Percentiles rank a stretch among this genome's conserved stretches.
These are phyloP conservation scores for Marasmius tenuissimus DNA, from an alignment of 1,284 basidiomycete genomes.

Conservation along the genomic window DNA sequence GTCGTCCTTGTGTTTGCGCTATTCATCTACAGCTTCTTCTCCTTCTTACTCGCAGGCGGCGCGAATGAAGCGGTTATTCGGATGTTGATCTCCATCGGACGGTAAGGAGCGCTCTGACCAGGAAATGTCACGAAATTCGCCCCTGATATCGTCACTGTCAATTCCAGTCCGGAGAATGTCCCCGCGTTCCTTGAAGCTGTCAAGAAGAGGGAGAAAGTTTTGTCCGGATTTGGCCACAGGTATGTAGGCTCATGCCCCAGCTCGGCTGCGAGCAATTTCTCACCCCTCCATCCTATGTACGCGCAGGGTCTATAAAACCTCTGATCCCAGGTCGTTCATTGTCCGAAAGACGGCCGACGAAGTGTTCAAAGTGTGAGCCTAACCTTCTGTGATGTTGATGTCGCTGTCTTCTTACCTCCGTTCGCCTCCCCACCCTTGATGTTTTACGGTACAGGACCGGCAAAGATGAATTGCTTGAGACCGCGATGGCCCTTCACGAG, in stretches of 20 bases:
- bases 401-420: neutral
- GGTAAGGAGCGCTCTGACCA: constrained; percentile 39
- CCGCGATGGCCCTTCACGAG: constrained; percentile 85
- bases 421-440: neutral
- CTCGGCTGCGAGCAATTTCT: neutral
- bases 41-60: constrained; percentile 47
- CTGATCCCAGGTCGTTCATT: constrained; percentile 85
- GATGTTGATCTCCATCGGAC: constrained; percentile 85
- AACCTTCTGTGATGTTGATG: neutral
- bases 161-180: constrained; percentile 72
- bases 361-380: constrained; percentile 75
- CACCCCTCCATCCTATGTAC: neutral
- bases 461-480: constrained; percentile 78
- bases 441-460: constrained; percentile 61
- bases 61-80: constrained; percentile 89
- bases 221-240: constrained; percentile 87
- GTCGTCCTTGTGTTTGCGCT: neutral
- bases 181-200: constrained; percentile 83
- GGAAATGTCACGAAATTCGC: neutral
- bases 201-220: constrained; percentile 80
- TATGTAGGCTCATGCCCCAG: constrained; percentile 26
- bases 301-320: constrained; percentile 24
- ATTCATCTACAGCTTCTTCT: constrained; percentile 7
- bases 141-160: neutral
- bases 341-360: constrained; percentile 87